Base-by-base conservation (phyloP, 495 filamentous ascomycete species). In the Hypomontagnella submonticulosa region DNA sequence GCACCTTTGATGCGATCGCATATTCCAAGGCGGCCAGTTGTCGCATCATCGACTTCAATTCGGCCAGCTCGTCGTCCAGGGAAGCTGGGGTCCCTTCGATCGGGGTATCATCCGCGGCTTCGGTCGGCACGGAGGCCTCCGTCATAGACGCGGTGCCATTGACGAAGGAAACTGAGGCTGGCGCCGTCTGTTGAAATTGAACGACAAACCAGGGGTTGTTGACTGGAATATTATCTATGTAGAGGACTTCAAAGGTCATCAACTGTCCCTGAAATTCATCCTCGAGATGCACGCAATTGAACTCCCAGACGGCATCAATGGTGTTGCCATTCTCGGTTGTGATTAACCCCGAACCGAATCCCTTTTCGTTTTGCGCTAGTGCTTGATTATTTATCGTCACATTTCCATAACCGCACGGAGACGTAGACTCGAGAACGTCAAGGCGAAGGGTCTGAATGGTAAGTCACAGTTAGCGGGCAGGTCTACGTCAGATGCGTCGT, bases 211-310 rank as follows among this genome's bases (percentile, higher is more conserved):
- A 75, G 33, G 79, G 63, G 51, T 76, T 72, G 13, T 74, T 42
- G 41, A 76, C 55, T 19, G 70, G 36, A 32, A 71, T 62, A 7
- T 75, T 75, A 49, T 77, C 75, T 15, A 81, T 46, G 9, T 68
- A 76, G 30, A 79, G 62, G 34, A 85, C 66, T n/a, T 71, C 61
- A 27, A 86, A 72, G 9, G 73, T 80, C 70, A 87, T 68, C 12
- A 83, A 40, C 50, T 84, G 83, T 23, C 75, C 76, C 15, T 79
- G 67, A 12, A 78, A 74, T 47, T 78, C 71, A 11, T 73, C 70
- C 19, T 77, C 75, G 44, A 78, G 73, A 16, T 76, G 69, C 13
- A 80, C 70, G 55, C 83, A 85, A 19, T 63, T 73, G 23, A 80
- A 77, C 13, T 75, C 69, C 84, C 84, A 86, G 23, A 61, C 67